These are phyloP conservation scores for Lactuca sativa DNA, from an alignment of 129 eudicot species.

Conservation along the genomic window DNA sequence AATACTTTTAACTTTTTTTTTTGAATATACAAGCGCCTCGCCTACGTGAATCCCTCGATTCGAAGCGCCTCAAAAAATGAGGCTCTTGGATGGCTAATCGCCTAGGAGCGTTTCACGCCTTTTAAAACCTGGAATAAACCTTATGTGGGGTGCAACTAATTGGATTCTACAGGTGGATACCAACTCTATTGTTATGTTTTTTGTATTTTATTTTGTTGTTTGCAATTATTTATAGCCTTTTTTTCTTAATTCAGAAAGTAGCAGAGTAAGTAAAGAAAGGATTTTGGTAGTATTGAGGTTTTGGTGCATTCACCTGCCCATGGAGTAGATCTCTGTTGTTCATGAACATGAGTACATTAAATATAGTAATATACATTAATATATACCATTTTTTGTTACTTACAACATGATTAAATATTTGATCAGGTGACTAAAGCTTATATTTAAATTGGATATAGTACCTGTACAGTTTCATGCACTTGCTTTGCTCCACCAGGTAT, in stretches of 20 bases:
- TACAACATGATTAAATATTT: conserved; percentile 1
- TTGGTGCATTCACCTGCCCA: conserved; percentile 97
- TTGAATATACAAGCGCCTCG: no score
- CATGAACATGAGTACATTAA: neutral
- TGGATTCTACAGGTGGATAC: conserved; percentile 89
- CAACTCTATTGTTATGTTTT: conserved; percentile 8
- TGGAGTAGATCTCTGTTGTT: conserved; percentile 79
- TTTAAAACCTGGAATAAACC: conserved; percentile 15
- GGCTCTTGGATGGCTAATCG: no score
- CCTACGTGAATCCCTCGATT: no score
- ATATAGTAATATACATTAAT: neutral
- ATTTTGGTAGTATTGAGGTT: conserved; percentile 91
- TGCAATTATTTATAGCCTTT: conserved; percentile 3
- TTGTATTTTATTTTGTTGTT: neutral
- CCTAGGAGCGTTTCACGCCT: no score
- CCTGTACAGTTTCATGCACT: no score
- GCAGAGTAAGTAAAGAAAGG: conserved; percentile 83
- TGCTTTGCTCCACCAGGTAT: no score
- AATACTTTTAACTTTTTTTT: no score
- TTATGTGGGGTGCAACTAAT: conserved; percentile 81
- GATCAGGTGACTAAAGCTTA: conserved; percentile 76
- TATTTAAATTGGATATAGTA: no score
- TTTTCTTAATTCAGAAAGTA: conserved; percentile 60
- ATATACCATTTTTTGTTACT: conserved; percentile 3
- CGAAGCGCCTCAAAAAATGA: no score